Evolutionary conservation across 1,284 basidiomycete genomes (phyloP), one percentile per base, ranked within the genome.

Genomic region (Ganoderma boninense): DNA sequence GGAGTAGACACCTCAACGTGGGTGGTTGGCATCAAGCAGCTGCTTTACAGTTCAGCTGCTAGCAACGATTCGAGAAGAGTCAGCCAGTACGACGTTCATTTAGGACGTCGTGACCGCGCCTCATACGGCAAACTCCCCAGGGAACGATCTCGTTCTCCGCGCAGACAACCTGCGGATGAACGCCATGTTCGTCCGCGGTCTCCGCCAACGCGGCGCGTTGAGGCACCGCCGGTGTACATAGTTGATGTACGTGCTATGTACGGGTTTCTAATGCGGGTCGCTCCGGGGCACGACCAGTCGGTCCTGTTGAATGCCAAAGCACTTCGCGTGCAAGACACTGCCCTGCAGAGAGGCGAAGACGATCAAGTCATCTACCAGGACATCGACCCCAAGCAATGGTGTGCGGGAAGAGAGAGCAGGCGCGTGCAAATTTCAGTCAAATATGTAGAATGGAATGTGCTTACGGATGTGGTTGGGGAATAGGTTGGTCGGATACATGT

Each of bases 401-500:
- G 79, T 68, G 81, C 82, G 13, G 82, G 81, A 26, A 82, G 78
- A 57, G 82, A 82, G 46, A 80, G 79, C 77, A 77, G 78, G 82
- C 81, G 66, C 52, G 81, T 73, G 20, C 18, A 44, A 29, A 52
- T 10, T 52, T 4, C 23, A 43, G 11, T 59, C 14, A 32, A 20
- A 29, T 38, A 38, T 62, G 3, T 5, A 29, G 18, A 14, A 4
- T n/a, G 4, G 54, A 16, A 35, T 18, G 26, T 29, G 16, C 26
- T 64, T 14, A 63, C 4, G 23, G 32, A 40, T 14, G 14, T 20
- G 42, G 32, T 20, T 46, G 4, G 13, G 4, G 14, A n/a, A 59
- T 69, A 80, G 79, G 65, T 42, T 79, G 6, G 26, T 80, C 3
- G 79, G 76, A 1, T 65, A 71, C 11, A 75, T 78, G 54, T 80